These are phyloP conservation scores for Cladosporium sp. DNA, from an alignment of 2,329 filamentous ascomycete genomes.

Conservation along the genomic window DNA sequence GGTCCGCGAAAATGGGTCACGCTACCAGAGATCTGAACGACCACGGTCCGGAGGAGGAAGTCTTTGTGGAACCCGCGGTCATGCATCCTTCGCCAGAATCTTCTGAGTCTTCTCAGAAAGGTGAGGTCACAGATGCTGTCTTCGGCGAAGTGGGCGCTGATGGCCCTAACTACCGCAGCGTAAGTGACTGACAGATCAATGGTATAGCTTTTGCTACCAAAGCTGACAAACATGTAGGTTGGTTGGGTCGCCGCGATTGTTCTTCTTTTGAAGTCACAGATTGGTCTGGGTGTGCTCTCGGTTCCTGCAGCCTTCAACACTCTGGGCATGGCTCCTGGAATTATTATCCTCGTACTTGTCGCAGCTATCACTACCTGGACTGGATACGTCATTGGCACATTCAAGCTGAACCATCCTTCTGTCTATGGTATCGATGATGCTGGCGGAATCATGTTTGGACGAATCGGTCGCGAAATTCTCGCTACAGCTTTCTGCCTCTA, in stretches of 20 bases:
- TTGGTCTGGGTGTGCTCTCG: constrained; percentile 51
- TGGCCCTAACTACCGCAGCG: constrained; percentile 28
- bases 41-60: constrained; percentile 14
- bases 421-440: constrained; percentile 61
- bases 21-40: constrained; percentile 4
- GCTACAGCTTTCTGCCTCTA: constrained; percentile 25
- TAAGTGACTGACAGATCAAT: constrained; percentile 22
- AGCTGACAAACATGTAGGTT: constrained; percentile 8
- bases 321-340: constrained; percentile 51
- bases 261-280: constrained; percentile 50
- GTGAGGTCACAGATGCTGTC: constrained; percentile 25
- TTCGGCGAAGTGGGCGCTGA: constrained; percentile 25
- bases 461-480: constrained; percentile 52
- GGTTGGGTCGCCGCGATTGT: constrained; percentile 47
- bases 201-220: neutral
- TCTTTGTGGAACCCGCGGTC: constrained; percentile 15
- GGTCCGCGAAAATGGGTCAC: constrained; percentile 12
- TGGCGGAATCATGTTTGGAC: constrained; percentile 54
- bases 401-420: constrained; percentile 56
- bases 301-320: constrained; percentile 49
- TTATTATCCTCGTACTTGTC: constrained; percentile 46
- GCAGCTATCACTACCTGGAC: constrained; percentile 52
- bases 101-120: constrained; percentile 9
- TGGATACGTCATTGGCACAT: constrained; percentile 50
- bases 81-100: neutral